Evolutionary conservation across 2,329 filamentous ascomycete species (phyloP), one percentile per base, ranked within the genome.

Genomic region (Cytospora schulzeri): DNA sequence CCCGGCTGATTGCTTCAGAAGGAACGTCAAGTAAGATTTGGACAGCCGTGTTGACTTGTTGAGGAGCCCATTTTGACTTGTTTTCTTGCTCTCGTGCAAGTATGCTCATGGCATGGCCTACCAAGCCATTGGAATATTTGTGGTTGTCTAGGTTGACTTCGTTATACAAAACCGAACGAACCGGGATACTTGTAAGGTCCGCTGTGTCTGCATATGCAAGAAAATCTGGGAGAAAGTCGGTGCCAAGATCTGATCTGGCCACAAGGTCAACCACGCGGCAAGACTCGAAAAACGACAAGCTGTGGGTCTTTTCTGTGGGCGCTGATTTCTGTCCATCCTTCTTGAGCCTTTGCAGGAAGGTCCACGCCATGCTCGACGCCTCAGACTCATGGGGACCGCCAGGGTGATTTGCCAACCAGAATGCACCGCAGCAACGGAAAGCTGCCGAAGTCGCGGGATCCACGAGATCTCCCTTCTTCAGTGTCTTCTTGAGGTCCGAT

Each of bases 1-100:
- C 71, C 19, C 80, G 80, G 19, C 73, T 76, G 11, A 83, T 74
- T 0, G 75, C 72, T 56, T 81, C 79, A 3, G 71, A 67, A 0
- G 79, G 78, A 24, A 78, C 66, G 29, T 68, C 68, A 24, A 75
- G 72, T 31, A 82, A 67, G 3, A 62, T 52, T 12, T 52, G 62
- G 28, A 59, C 22, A 28, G 65, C 65, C 22, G 50, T 24, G 31
- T 48, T 24, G 14, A 60, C 24, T 52, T 57, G 62, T 26, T 22
- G 12, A 11, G 53, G 33, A 33, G 38, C 57, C 15, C 28, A 64
- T 12, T 48, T 41, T 38, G 58, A 48, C 28, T 53, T 53, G 12
- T 45, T 59, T 17, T 14, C 31, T 33, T 55, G 41, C 48, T 67
- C 51, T 19, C 60, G 35, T 31, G 57, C 33, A 26, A 67, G 51